Evolutionary conservation across 768 basidiomycete species (phyloP), one percentile per base, ranked within the genome.

Genomic region (Kwoniella sp.): DNA sequence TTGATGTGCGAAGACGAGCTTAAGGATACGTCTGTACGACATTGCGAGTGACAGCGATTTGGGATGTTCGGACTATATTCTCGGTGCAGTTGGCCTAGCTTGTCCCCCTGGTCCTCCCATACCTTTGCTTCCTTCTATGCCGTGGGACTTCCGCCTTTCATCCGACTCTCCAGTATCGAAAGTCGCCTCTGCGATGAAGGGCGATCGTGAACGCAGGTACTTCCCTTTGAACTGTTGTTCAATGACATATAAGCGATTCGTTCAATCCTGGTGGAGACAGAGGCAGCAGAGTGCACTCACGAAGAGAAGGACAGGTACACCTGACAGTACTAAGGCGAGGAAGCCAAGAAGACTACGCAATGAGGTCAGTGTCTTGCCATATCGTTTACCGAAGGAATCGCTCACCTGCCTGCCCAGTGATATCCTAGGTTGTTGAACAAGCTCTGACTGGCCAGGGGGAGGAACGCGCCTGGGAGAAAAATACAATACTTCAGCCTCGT

Each of bases 361-460:
- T 45, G 2, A 51, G 9, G 48, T 58, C 34, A 58, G 37, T n/a
- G 28, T 13, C 26, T 12, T 45, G 41, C 8, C n/a, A n/a, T n/a
- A 20, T 45, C 11, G 8, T 9, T 45, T 8, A 45, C 15, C 5
- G 8, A 45, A 17, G 15, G 3, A 45, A 20, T 45, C 8, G 20
- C 41, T 45, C 41, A 45, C 41, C 41, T 45, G 41, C 25, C 58
- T 17, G 58, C 60, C 60, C 60, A 61, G 22, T 61, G 60, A 29
- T 50, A 61, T 7, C 60, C 60, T 5, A 61, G 60, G 25, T 61
- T 61, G 26, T 52, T 61, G 60, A 53, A 61, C 48, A 61, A 23
- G 22, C 25, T 31, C 23, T 61, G 60, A 38, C 31, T 37, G 12
- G 50, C 60, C 28, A 61, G 51, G 12, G 60, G 60, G 5, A 61